Percentiles rank a stretch among this genome's conserved stretches.
These are phyloP conservation scores for Skeletonema marinoi DNA, from an alignment of 108 stramenopile genomes.

Conservation along the genomic window DNA sequence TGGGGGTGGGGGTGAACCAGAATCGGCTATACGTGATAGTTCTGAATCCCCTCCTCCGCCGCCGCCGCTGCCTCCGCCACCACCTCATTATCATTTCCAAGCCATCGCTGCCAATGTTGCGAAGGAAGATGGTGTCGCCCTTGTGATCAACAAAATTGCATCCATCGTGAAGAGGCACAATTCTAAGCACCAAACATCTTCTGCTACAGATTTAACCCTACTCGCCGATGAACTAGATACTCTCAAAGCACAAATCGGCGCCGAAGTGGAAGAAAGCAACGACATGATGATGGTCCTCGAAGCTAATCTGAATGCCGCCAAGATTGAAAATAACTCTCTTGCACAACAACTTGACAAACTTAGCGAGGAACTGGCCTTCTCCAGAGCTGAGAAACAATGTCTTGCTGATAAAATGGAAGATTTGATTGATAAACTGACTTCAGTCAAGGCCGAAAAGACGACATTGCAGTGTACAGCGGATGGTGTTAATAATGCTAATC, in stretches of 20 bases:
- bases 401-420: neutral
- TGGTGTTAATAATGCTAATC: neutral
- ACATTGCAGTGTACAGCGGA: neutral
- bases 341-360: neutral
- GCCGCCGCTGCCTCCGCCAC: neutral
- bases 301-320: neutral
- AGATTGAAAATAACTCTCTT: neutral
- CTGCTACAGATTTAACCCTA: no score
- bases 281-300: neutral
- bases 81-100: neutral
- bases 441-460: neutral
- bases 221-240: no score
- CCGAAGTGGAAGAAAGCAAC: neutral
- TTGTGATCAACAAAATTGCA: no score
- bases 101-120: neutral
- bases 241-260: no score
- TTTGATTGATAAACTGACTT: neutral
- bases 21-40: neutral
- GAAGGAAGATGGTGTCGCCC: neutral
- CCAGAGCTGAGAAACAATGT: neutral
- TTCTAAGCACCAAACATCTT: no score
- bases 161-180: no score
- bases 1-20: neutral
- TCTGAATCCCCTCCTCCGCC: neutral
- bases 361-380: neutral